Base-by-base conservation (phyloP, 2,329 filamentous ascomycete species). In the Fusarium sp. region DNA sequence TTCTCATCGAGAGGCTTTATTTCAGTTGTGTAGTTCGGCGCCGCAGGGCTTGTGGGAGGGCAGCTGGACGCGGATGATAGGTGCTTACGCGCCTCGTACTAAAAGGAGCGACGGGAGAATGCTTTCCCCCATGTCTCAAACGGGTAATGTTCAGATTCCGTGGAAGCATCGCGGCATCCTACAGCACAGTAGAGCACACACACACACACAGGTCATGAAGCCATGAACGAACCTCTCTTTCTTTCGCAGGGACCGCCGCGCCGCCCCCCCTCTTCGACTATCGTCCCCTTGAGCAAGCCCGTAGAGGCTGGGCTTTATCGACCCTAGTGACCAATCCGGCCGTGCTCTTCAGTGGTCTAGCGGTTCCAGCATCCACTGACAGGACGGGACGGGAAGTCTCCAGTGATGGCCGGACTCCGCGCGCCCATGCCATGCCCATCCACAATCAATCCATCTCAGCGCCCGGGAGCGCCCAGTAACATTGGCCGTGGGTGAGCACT, bases 381-480 rank as follows among this genome's bases (percentile, higher is more conserved):
- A 69, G 58, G 62, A 69, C 67, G 67, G 67, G 67, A 69, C 67
- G 66, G 66, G 66, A 69, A 67, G 66, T 66, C 53, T 69, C 67
- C 66, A 67, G 62, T 69, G 38, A 44, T 64, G 57, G 57, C 58
- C 58, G 50, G 56, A 50, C 36, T 50, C 55, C 50, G 57, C 62
- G 65, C 62, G 13, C 18, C 42, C 42, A 40, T 40, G 27, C 27
- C 27, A 29, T 29, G 27, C 27, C 36, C 36, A 40, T 40, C 36
- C 36, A 29, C 27, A 29, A 29, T 29, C 27, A 40, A 56, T 57
- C 50, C 46, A 65, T 59, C 67, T 69, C 66, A 69, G 67, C 67
- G 67, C 67, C 66, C 67, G 67, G 66, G 53, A 69, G 66, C 67
- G 67, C 67, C 67, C 67, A 69, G 66, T 50, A 56, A 66, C 36